phyloP scores from a whole-genome alignment of 768 basidiomycete species.

The Multifurca ochricompacta region DNA sequence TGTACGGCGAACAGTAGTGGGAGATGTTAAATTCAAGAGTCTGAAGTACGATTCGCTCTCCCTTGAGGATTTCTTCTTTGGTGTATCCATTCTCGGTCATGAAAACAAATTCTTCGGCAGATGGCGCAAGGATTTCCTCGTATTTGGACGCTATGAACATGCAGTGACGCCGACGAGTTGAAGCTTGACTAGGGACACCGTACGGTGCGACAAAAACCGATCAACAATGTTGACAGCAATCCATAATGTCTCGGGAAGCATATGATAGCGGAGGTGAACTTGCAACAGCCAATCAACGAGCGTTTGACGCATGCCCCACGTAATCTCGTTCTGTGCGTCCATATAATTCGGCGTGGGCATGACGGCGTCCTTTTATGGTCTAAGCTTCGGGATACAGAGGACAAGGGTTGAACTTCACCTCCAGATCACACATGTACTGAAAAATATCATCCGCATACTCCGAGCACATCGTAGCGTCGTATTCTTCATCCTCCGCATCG shows the following conservation, averaged over 20 bases:
- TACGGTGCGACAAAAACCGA: conserved; percentile 61
- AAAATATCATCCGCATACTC: conserved; percentile 99
- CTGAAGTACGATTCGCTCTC: conserved; percentile 93
- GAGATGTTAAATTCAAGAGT: conserved; percentile 93
- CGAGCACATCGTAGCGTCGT: conserved; percentile 92
- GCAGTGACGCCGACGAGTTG: conserved; percentile 98
- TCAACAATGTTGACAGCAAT: conserved; percentile 95
- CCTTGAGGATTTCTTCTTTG: conserved; percentile 95
- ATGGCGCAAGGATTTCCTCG: conserved; percentile 96
- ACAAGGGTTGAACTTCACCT: conserved; percentile 44
- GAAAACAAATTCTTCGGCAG: conserved; percentile 95
- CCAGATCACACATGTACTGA: conserved; percentile 87
- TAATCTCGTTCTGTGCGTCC: conserved; percentile 86
- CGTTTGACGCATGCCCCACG: conserved; percentile 91
- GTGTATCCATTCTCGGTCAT: conserved; percentile 95
- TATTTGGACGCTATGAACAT: conserved; percentile 99
- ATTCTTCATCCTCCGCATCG: conserved; percentile 65
- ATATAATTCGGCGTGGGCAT: conserved; percentile 96
- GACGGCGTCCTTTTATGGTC: conserved; percentile 51
- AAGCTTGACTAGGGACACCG: conserved; percentile 73
- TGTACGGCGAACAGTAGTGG: conserved; percentile 97
- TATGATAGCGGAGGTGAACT: conserved; percentile 96
- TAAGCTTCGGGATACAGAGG: conserved; percentile 20
- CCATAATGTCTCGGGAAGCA: conserved; percentile 99
- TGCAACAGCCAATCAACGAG: conserved; percentile 98